phyloP scores from a whole-genome alignment of 164 flowering plant species.

The Magnolia changhungtana region DNA sequence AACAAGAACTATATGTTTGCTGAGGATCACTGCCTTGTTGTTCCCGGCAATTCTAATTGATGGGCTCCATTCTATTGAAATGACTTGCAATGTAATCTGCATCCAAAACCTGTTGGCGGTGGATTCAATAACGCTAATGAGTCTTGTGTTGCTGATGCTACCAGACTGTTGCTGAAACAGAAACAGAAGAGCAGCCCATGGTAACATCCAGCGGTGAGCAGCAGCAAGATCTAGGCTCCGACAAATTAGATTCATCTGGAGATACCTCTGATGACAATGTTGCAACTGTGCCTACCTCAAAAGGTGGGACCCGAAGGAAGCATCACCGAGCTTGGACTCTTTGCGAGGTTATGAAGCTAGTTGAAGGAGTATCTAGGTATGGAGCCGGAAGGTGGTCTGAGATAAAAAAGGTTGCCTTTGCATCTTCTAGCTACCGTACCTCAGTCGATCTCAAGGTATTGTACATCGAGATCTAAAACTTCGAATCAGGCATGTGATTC shows the following conservation, averaged over 20 bases:
- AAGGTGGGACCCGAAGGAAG: slow-evolving; percentile 76
- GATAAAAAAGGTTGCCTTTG: slow-evolving; percentile 80
- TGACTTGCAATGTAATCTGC: not conserved
- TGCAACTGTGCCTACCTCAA: slow-evolving; percentile 46
- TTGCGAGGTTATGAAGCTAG: slow-evolving; percentile 76
- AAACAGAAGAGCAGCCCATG: slow-evolving; percentile 19
- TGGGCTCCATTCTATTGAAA: not conserved
- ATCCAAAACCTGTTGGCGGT: not conserved
- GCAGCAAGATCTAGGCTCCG: slow-evolving; percentile 27
- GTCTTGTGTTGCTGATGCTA: slow-evolving; percentile 1
- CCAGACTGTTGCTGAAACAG: slow-evolving; percentile 32
- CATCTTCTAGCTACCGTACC: slow-evolving; percentile 78
- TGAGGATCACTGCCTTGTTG: not conserved
- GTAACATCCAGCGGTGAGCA: slow-evolving; percentile 19
- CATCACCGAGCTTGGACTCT: slow-evolving; percentile 97
- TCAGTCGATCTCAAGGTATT: slow-evolving; percentile 93
- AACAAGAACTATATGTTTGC: not conserved
- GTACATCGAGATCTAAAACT: not conserved
- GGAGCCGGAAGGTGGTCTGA: slow-evolving; percentile 99
- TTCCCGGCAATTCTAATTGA: not conserved
- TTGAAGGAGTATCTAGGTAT: slow-evolving; percentile 88
- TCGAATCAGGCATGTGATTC: not conserved
- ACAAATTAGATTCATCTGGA: slow-evolving; percentile 34
- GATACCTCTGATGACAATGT: slow-evolving; percentile 41
- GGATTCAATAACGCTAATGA: not conserved